A percentile compares a stretch with the other conserved stretches of the same genome.
Conservation (phyloP, 805 yeast species). For the Helenozyma baotianmanensis region DNA sequence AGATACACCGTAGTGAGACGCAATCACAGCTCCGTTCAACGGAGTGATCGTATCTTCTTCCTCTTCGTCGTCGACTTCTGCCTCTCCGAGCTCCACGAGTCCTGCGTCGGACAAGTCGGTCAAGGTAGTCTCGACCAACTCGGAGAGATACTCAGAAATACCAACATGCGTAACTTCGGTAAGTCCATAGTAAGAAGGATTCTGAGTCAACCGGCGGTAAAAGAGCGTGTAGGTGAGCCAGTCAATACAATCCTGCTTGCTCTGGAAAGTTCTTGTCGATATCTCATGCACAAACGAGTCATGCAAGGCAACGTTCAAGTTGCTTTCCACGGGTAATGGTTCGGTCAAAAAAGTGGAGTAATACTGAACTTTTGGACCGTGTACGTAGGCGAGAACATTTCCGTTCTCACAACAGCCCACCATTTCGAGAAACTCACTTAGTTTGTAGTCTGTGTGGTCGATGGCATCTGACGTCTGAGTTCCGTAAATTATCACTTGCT, state of each 20-base stretch:
- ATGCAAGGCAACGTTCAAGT: conserved; percentile 49
- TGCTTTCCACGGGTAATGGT: conserved; percentile 83
- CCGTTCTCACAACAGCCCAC: conserved; percentile 37
- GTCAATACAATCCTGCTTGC: conserved; percentile 83
- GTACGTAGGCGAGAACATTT: conserved; percentile 53
- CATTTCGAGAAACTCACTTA: conserved; percentile 65
- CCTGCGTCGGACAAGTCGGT: conserved; percentile 58
- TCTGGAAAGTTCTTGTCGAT: conserved; percentile 55
- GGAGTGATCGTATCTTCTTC: conserved; percentile 46
- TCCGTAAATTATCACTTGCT: conserved; percentile 59
- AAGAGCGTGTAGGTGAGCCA: conserved; percentile 84
- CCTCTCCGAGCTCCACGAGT: conserved; percentile 54
- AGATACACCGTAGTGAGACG: conserved; percentile 66
- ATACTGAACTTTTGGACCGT: conserved; percentile 50
- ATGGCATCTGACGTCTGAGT: conserved; percentile 60
- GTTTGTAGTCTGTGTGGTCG: conserved; percentile 48
- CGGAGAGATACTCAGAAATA: conserved; percentile 78
- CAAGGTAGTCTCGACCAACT: conserved; percentile 67
- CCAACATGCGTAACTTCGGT: conserved; percentile 60
- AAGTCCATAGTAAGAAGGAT: conserved; percentile 89
- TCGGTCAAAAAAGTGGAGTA: conserved; percentile 68
- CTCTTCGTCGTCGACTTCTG: conserved; percentile 21
- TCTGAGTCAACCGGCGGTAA: conserved; percentile 71
- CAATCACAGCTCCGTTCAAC: conserved; percentile 66
- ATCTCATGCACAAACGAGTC: conserved; percentile 75